Evolutionary conservation across 495 filamentous ascomycete genomes (phyloP).

Genomic region (Astrothelium subdiscretum): DNA sequence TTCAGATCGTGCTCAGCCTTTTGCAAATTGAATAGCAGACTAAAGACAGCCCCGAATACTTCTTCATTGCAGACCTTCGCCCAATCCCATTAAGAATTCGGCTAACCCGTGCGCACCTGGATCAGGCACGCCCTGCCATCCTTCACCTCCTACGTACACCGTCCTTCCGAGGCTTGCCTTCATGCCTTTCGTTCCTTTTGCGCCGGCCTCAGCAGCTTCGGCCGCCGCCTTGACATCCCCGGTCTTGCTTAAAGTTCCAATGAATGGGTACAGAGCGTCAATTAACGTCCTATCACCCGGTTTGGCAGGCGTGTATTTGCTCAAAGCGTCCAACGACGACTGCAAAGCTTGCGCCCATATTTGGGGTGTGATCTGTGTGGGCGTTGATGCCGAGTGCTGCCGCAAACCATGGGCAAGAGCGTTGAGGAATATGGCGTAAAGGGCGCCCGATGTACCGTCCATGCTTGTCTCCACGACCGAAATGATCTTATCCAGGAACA

Average conservation of each 20-base stretch:
- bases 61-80: slow-evolving; percentile 35
- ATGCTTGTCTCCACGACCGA: slow-evolving; percentile 76
- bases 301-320: slow-evolving; percentile 79
- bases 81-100: slow-evolving; percentile 69
- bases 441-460: slow-evolving; percentile 91
- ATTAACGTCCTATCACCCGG: slow-evolving; percentile 83
- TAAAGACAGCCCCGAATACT: background rate
- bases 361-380: slow-evolving; percentile 33
- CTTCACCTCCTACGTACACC: slow-evolving; percentile 85
- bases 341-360: slow-evolving; percentile 68
- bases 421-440: slow-evolving; percentile 95
- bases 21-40: background rate
- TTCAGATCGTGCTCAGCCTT: background rate
- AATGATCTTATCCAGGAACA: slow-evolving; percentile 65
- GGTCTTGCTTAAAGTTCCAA: slow-evolving; percentile 51
- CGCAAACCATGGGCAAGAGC: slow-evolving; percentile 68
- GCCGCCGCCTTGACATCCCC: slow-evolving; percentile 59
- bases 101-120: slow-evolving; percentile 81
- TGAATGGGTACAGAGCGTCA: slow-evolving; percentile 82
- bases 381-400: slow-evolving; percentile 37
- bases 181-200: slow-evolving; percentile 83
- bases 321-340: slow-evolving; percentile 57
- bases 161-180: slow-evolving; percentile 74
- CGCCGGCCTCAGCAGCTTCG: slow-evolving; percentile 59
- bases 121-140: slow-evolving; percentile 72